Evolutionary conservation across 2,329 filamentous ascomycete species (phyloP).

Genomic region (Fusarium nygamai): DNA sequence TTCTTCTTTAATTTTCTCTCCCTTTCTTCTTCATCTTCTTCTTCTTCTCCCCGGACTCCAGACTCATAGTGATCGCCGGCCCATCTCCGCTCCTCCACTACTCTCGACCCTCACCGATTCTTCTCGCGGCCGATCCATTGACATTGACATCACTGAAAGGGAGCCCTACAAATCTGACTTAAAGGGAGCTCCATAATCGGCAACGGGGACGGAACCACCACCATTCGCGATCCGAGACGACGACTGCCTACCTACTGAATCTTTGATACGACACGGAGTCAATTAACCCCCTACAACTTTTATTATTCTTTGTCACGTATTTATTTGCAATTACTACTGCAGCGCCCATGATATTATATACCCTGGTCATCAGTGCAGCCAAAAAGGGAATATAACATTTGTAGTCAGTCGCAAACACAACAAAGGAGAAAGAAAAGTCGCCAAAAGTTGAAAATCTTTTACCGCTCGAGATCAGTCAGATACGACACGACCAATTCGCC

Average conservation of each 20-base stretch:
- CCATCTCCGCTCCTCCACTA: constrained; percentile 31
- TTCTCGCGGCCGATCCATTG: constrained; percentile 31
- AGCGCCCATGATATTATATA: constrained; percentile 33
- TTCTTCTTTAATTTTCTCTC: constrained; percentile 5
- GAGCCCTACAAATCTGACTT: constrained; percentile 13
- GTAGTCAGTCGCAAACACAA: constrained; percentile 26
- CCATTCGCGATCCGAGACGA: constrained; percentile 11
- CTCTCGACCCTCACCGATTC: constrained; percentile 32
- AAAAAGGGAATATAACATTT: constrained; percentile 30
- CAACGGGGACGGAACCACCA: constrained; percentile 4
- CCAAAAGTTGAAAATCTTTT: neutral
- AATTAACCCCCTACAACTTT: constrained; percentile 14
- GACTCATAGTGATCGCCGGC: constrained; percentile 16
- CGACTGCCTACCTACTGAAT: neutral
- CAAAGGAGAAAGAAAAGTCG: constrained; percentile 7
- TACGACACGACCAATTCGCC: constrained; percentile 11
- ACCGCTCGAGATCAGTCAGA: neutral
- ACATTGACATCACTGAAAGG: constrained; percentile 33
- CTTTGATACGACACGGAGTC: neutral
- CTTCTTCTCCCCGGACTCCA: constrained; percentile 16
- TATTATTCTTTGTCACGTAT: neutral
- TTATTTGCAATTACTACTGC: constrained; percentile 6
- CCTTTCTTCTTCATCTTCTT: neutral
- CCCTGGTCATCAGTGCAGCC: constrained; percentile 22
- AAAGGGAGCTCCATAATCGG: constrained; percentile 33